Evolutionary conservation across 2,329 filamentous ascomycete genomes (phyloP).

Genomic region (Corynespora cassiicola): DNA sequence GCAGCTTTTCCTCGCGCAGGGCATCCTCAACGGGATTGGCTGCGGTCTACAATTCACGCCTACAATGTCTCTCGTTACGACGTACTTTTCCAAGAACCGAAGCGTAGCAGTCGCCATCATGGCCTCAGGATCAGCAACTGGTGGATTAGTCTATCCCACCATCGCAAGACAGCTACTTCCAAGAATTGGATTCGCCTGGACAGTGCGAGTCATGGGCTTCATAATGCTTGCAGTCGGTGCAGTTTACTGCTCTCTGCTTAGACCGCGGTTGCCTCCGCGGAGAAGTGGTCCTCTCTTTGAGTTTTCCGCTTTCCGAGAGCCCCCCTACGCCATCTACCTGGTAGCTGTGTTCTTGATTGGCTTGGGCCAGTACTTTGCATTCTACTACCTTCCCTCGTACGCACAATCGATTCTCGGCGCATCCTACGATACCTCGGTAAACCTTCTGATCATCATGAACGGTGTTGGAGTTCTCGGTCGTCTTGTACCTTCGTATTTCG

Average conservation of each 20-base stretch:
- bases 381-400: conserved; percentile 54
- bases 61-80: conserved; percentile 42
- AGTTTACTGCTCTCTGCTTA: conserved; percentile 46
- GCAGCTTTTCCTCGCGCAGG: conserved; percentile 52
- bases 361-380: conserved; percentile 50
- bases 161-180: conserved; percentile 62
- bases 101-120: conserved; percentile 66
- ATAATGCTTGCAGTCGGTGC: conserved; percentile 58
- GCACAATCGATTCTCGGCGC: conserved; percentile 53
- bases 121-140: conserved; percentile 66
- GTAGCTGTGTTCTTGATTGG: conserved; percentile 41
- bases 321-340: conserved; percentile 47
- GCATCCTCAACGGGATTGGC: conserved; percentile 39
- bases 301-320: conserved; percentile 48
- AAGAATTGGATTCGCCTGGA: conserved; percentile 69
- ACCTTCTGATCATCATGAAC: conserved; percentile 64
- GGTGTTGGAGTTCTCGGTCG: conserved; percentile 64
- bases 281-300: conserved; percentile 52
- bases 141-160: conserved; percentile 69
- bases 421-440: conserved; percentile 58
- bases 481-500: conserved; percentile 59
- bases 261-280: conserved; percentile 51
- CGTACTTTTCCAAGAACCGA: conserved; percentile 67
- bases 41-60: conserved; percentile 45
- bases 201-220: conserved; percentile 67